These are phyloP conservation scores for Aspergillus quadrilineatus DNA, from an alignment of 2,329 filamentous ascomycete genomes.

Conservation along the genomic window DNA sequence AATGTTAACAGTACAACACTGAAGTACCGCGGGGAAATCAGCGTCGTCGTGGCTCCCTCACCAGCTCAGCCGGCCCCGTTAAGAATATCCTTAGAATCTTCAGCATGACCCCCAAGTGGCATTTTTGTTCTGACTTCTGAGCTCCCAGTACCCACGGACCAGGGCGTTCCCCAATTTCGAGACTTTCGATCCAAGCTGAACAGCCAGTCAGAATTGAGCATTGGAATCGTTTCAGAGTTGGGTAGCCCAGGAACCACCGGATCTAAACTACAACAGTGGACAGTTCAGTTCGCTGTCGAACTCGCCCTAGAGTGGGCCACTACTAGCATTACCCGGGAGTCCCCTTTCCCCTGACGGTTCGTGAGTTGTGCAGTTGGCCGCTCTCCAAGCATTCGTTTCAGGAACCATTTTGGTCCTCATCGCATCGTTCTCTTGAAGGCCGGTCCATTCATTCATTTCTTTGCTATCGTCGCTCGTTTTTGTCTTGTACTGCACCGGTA, in stretches of 20 bases:
- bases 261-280: background rate
- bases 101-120: background rate
- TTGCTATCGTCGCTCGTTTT: slow-evolving; percentile 6
- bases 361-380: background rate
- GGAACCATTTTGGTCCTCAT: background rate
- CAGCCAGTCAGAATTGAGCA: slow-evolving; percentile 2
- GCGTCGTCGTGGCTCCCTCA: background rate
- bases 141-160: background rate
- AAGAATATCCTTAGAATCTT: background rate
- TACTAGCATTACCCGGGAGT: background rate
- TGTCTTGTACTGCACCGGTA: background rate
- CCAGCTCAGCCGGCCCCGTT: background rate
- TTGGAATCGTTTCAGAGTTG: slow-evolving; percentile 4
- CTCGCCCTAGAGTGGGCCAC: slow-evolving; percentile 11
- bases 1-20: background rate
- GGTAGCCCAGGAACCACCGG: slow-evolving; percentile 10
- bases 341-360: slow-evolving; percentile 22
- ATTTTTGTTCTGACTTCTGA: background rate
- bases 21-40: background rate
- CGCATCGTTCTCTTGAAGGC: background rate
- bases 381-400: background rate
- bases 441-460: background rate
- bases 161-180: background rate
- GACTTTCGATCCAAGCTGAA: slow-evolving; percentile 3
- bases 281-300: slow-evolving; percentile 2